Base-by-base conservation (phyloP, 768 basidiomycete species). In the Tremella mesenterica region DNA sequence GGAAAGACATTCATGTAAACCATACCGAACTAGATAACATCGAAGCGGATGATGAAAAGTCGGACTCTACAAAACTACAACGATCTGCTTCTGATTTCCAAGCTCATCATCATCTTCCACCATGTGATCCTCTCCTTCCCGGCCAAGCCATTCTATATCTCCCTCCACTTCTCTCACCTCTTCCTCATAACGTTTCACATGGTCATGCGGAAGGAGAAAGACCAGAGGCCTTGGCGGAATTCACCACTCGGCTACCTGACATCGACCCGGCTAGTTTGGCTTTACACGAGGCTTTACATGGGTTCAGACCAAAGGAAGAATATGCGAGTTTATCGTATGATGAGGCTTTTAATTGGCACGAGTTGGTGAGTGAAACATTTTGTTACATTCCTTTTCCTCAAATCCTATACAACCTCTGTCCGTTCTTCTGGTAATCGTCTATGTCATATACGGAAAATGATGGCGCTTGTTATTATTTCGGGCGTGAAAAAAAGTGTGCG, bases 291-390 rank as follows among this genome's bases (percentile, higher is more conserved):
- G 86, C 88, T 0, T 75, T 95, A 36, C 88, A 92, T 64, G 70
- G 77, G 44, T 91, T 95, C 74, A 77, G 65, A 20, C 87, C 88
- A 0, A 14, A 62, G 76, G 33, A 79, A 77, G 13, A 81, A 29
- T 95, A 93, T 58, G 84, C 88, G 0, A 63, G 56, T 9, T 72
- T 72, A 3, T 76, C 81, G 4, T 97, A 93, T 62, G 75, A 75
- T 2, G 77, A 82, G 25, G 86, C 88, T 1, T 97, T 97, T 77
- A 95, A 95, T 71, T 97, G 91, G 91, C 64, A 72, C 16, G 79
- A 85, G 41, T 76, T 95, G 86, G 88, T 72, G 36, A 57, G 72
- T 59, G 7, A 20, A 41, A 23, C 14, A 3, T 18, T 45, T 45
- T 29, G 33, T 31, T 30, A 13, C n/a, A n/a, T n/a, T n/a, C n/a